Conservation (phyloP, 257 asterid species). For the Ajuga chamaepitys region DNA sequence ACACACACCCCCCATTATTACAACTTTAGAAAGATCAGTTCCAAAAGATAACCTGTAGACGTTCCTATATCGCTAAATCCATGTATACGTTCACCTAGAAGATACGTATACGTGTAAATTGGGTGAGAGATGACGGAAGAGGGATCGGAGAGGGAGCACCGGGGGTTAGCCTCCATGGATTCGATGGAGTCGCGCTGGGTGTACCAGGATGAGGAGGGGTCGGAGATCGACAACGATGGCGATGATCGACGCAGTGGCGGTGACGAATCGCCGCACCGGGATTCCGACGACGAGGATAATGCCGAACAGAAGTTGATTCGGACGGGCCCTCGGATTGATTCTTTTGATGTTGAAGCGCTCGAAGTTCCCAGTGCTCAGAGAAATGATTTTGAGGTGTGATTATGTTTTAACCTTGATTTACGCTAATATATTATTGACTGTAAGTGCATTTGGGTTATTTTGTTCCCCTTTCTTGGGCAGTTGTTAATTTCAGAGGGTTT, state of each 20-base stretch:
- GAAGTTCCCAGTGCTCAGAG: conserved; percentile 87
- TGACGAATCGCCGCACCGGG: conserved; percentile 37
- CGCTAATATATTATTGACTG: too few relatives aligned
- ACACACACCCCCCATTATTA: not conserved
- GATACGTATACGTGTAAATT: not conserved
- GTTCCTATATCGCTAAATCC: conserved; percentile 11
- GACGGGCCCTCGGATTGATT: conserved; percentile 91
- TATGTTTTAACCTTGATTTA: not conserved
- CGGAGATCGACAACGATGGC: conserved; percentile 44
- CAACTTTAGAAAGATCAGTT: not conserved
- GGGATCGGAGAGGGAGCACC: conserved; percentile 83
- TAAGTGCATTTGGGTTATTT: conserved; percentile 2
- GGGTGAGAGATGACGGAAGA: conserved; percentile 56
- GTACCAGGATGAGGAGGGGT: conserved; percentile 63
- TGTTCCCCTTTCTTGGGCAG: not conserved
- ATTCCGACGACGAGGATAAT: conserved; percentile 76
- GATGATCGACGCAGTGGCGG: conserved; percentile 35
- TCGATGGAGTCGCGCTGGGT: conserved; percentile 98
- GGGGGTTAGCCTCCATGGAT: conserved; percentile 71
- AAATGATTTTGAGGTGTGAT: conserved; percentile 67
- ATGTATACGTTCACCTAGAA: conserved; percentile 23
- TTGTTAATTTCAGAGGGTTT: not conserved
- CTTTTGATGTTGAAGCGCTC: conserved; percentile 93
- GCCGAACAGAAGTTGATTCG: conserved; percentile 83
- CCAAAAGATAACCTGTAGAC: not conserved